These are phyloP conservation scores for Plasmodium fragile DNA, from an alignment of 169 alveolate species.

Conservation along the genomic window DNA sequence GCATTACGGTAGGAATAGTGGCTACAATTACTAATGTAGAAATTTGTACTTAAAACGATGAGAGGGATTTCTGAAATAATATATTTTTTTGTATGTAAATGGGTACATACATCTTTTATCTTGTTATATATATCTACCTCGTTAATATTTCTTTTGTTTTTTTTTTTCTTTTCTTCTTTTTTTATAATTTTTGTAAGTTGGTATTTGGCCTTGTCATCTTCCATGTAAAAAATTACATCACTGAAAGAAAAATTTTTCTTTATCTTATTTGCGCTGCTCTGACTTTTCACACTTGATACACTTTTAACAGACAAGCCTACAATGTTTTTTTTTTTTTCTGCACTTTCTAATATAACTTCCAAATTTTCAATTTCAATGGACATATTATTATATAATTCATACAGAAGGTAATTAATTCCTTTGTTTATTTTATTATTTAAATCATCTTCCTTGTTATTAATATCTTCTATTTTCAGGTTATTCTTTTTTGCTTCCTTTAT, in stretches of 20 bases:
- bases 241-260: constrained; percentile 41
- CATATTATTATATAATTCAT: constrained; percentile 53
- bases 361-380: constrained; percentile 55
- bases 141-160: constrained; percentile 45
- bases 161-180: constrained; percentile 38
- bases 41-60: constrained; percentile 30
- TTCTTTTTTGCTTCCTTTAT: constrained; percentile 29
- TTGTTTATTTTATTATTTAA: constrained; percentile 35
- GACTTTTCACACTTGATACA: constrained; percentile 14
- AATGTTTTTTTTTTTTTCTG: constrained; percentile 44
- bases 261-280: constrained; percentile 9
- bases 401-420: constrained; percentile 39
- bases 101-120: constrained; percentile 12
- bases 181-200: constrained; percentile 31
- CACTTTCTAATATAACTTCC: constrained; percentile 36
- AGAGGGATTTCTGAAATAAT: constrained; percentile 23
- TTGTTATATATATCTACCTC: constrained; percentile 42
- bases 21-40: constrained; percentile 17
- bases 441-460: constrained; percentile 5
- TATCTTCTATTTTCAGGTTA: constrained; percentile 46
- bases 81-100: constrained; percentile 32
- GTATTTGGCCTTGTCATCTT: constrained; percentile 55
- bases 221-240: constrained; percentile 41
- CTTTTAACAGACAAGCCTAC: constrained; percentile 28
- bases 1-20: constrained; percentile 23